Evolutionary conservation across 2,329 filamentous ascomycete species (phyloP).

Genomic region (Aspergillus eucalypticola): DNA sequence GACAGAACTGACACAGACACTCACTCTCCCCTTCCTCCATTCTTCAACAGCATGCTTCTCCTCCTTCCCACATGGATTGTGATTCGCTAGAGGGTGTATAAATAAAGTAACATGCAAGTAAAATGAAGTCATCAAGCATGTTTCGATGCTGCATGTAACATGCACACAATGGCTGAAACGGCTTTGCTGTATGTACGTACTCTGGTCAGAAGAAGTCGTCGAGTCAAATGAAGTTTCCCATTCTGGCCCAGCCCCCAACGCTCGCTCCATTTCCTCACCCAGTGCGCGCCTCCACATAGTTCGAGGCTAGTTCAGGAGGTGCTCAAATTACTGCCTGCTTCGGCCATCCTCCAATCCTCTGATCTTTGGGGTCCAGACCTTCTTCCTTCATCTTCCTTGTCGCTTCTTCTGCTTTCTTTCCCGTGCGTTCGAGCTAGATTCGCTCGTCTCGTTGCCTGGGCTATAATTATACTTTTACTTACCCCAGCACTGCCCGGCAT

Average conservation of each 20-base stretch:
- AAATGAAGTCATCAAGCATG: background rate
- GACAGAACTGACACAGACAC: too few species aligned
- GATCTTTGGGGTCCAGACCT: conserved; percentile 1
- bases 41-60: background rate
- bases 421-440: background rate
- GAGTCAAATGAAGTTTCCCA: background rate
- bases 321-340: background rate
- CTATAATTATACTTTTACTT: background rate
- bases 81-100: background rate
- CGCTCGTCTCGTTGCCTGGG: background rate
- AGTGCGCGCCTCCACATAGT: conserved; percentile 3
- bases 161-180: background rate
- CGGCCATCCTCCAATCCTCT: background rate
- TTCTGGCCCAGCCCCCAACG: conserved; percentile 1
- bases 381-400: background rate
- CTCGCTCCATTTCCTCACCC: background rate
- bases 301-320: conserved; percentile 2
- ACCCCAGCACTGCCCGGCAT: background rate
- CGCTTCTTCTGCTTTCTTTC: background rate
- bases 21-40: background rate
- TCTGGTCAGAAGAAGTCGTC: too few species aligned
- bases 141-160: background rate
- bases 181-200: too few species aligned
- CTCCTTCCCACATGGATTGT: background rate
- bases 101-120: background rate